Conservation (phyloP, 2,329 filamentous ascomycete species). For the Cytospora chrysosperma region DNA sequence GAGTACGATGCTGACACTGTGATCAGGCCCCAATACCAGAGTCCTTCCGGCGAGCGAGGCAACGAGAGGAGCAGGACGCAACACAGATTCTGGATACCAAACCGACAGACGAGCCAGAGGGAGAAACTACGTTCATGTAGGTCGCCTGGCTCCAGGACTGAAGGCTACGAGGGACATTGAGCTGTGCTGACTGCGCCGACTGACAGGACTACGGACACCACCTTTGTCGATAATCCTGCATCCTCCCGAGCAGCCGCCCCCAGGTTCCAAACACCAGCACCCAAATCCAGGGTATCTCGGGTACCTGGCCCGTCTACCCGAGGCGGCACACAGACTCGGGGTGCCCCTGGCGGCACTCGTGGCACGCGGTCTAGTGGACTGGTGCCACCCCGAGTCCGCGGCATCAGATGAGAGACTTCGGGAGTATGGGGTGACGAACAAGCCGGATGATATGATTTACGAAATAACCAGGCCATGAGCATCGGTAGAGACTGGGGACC, state of each 20-base stretch:
- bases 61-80: slow-evolving; percentile 49
- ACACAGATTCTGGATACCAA: slow-evolving; percentile 31
- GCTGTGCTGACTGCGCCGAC: slow-evolving; percentile 26
- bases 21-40: slow-evolving; percentile 75
- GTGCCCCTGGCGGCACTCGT: slow-evolving; percentile 36
- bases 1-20: neutral
- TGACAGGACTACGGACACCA: slow-evolving; percentile 80
- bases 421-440: neutral
- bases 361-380: slow-evolving; percentile 45
- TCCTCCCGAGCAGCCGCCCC: slow-evolving; percentile 50
- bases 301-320: slow-evolving; percentile 45
- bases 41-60: slow-evolving; percentile 70
- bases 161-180: neutral
- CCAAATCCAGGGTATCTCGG: slow-evolving; percentile 44
- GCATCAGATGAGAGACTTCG: slow-evolving; percentile 39
- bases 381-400: slow-evolving; percentile 45
- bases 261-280: slow-evolving; percentile 44
- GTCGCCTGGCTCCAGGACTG: slow-evolving; percentile 31
- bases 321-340: slow-evolving; percentile 39
- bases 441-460: neutral
- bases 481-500: neutral
- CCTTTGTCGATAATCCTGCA: slow-evolving; percentile 82
- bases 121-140: slow-evolving; percentile 83
- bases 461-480: neutral
- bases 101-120: slow-evolving; percentile 43